Evolutionary conservation across 805 yeast species (phyloP).

Genomic region (Candida michaelii): DNA sequence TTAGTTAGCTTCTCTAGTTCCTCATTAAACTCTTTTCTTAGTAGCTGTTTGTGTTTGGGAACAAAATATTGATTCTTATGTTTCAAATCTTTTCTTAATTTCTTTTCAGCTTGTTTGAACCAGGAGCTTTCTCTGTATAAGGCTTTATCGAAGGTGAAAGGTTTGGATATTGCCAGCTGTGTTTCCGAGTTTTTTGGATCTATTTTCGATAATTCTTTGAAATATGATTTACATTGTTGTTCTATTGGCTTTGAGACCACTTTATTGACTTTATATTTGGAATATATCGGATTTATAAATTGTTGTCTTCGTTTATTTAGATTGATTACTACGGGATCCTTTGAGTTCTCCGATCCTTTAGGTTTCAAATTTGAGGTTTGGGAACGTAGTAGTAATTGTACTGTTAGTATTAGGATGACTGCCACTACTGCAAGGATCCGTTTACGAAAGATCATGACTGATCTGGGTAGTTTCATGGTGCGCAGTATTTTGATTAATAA

Average conservation of each 20-base stretch:
- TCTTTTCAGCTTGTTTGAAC: conserved; percentile 21
- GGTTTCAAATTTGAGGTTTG: background rate
- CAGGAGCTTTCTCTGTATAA: conserved; percentile 28
- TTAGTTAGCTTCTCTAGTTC: conserved; percentile 9
- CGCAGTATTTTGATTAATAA: background rate
- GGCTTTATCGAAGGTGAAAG: conserved; percentile 17
- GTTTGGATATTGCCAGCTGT: conserved; percentile 10
- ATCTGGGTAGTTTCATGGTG: background rate
- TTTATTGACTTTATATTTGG: conserved; percentile 9
- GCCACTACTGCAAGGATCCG: background rate
- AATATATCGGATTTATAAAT: conserved; percentile 20
- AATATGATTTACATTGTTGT: conserved; percentile 19
- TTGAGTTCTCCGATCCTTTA: background rate
- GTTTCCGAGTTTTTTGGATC: conserved; percentile 11
- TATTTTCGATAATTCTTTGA: conserved; percentile 13
- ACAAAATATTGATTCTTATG: conserved; percentile 14
- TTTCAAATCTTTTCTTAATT: conserved; percentile 16
- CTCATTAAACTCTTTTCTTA: conserved; percentile 13
- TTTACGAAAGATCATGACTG: background rate
- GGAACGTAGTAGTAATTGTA: background rate
- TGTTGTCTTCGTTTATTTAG: conserved; percentile 12
- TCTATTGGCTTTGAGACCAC: background rate
- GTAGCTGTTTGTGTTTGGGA: conserved; percentile 14
- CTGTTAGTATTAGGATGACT: background rate
- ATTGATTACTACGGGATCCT: conserved; percentile 3